Evolutionary conservation across 2,329 filamentous ascomycete species (phyloP).

Genomic region (Trichophyton rubrum): DNA sequence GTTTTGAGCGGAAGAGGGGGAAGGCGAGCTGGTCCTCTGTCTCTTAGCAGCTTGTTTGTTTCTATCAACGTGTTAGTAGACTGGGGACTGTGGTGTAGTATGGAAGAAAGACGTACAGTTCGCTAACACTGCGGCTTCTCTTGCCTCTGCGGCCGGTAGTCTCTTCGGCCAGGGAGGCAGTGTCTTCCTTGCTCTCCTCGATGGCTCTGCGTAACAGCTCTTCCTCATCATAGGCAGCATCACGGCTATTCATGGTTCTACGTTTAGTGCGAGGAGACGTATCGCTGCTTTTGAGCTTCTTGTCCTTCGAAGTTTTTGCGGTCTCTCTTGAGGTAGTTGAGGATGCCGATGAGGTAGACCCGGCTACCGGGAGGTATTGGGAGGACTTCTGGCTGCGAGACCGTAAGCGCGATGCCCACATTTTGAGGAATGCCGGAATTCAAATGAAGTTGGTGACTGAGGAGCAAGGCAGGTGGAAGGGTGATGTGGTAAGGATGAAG

Average conservation of each 20-base stretch:
- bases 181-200: constrained; percentile 85
- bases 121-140: constrained; percentile 75
- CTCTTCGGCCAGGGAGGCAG: constrained; percentile 42
- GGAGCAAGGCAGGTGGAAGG: too few relatives aligned
- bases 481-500: background rate
- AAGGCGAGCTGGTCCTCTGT: constrained; percentile 69
- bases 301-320: constrained; percentile 27
- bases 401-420: constrained; percentile 21
- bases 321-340: constrained; percentile 32
- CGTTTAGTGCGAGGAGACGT: constrained; percentile 58
- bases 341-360: constrained; percentile 35
- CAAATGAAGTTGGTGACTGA: background rate
- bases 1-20: constrained; percentile 47
- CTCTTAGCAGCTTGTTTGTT: constrained; percentile 62
- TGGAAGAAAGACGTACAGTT: constrained; percentile 57
- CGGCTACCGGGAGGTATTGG: constrained; percentile 49
- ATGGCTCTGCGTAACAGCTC: constrained; percentile 79
- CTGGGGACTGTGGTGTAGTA: too few relatives aligned
- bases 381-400: constrained; percentile 47
- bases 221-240: constrained; percentile 91
- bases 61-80: constrained; percentile 33
- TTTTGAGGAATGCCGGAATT: background rate
- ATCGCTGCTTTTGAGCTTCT: constrained; percentile 39
- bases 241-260: constrained; percentile 92
- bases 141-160: constrained; percentile 56